phyloP scores from a whole-genome alignment of 148 eudicot species.

The Camellia lanceoleosa region DNA sequence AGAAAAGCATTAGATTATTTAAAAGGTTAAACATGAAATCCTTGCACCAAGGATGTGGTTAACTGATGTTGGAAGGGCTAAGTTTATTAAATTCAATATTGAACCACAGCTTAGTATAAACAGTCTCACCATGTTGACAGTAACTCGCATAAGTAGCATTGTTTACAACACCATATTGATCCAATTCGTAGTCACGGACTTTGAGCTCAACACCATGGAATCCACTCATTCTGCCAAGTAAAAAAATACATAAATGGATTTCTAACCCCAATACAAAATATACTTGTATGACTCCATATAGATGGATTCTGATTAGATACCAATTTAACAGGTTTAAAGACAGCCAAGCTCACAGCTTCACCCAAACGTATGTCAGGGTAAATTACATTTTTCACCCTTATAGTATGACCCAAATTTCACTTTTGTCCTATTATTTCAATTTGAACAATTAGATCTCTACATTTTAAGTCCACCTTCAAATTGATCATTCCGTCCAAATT shows the following conservation, averaged over 20 bases:
- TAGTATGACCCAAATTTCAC: too few relatives aligned
- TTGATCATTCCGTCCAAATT: too few relatives aligned
- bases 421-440: too few relatives aligned
- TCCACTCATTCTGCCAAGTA: slow-evolving; percentile 49
- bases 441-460: too few relatives aligned
- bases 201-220: slow-evolving; percentile 63
- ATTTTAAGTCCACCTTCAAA: too few relatives aligned
- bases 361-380: too few relatives aligned
- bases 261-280: not conserved
- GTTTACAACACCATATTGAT: slow-evolving; percentile 95
- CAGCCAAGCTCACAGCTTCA: not conserved
- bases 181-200: slow-evolving; percentile 87
- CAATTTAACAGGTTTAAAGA: not conserved
- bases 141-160: slow-evolving; percentile 83
- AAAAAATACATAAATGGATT: slow-evolving; percentile 4
- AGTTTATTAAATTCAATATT: not conserved
- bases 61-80: not conserved
- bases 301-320: not conserved
- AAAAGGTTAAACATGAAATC: not conserved
- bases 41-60: not conserved
- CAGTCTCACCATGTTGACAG: slow-evolving; percentile 74
- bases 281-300: not conserved
- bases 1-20: not conserved
- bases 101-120: not conserved
- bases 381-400: too few relatives aligned